A percentile compares a stretch with the other conserved stretches of the same genome.
Conservation (phyloP, 257 asterid genomes). For the Capsicum pubescens region DNA sequence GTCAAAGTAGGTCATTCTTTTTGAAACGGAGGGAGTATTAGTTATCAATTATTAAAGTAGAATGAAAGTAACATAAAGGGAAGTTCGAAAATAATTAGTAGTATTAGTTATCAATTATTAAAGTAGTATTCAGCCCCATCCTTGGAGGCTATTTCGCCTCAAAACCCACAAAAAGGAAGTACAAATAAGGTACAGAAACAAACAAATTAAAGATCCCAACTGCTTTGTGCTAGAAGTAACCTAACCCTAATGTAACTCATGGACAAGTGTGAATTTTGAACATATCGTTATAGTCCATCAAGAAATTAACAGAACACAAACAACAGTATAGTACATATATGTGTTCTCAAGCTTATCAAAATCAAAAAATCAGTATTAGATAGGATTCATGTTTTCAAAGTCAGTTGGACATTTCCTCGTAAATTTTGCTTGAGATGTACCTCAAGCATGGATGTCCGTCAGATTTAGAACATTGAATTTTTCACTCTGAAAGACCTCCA, state of each 20-base stretch:
- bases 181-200: background rate
- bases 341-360: slow-evolving; percentile 21
- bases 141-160: background rate
- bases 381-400: background rate
- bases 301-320: background rate
- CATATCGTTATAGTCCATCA: background rate
- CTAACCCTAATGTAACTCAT: background rate
- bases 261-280: background rate
- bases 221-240: slow-evolving; percentile 11
- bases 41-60: too few species aligned
- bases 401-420: background rate
- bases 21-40: too few species aligned
- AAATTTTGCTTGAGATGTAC: slow-evolving; percentile 1
- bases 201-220: slow-evolving; percentile 14
- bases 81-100: background rate
- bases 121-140: background rate
- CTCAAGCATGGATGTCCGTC: background rate
- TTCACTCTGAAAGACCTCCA: slow-evolving; percentile 6
- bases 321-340: background rate
- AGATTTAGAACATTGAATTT: background rate
- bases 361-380: slow-evolving; percentile 10
- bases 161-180: slow-evolving; percentile 6
- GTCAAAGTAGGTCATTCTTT: too few species aligned
- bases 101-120: background rate
- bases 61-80: background rate